A percentile compares a stretch with the other conserved stretches of the same genome.
These are phyloP conservation scores for Aspergillus sclerotiicarbonarius DNA, from an alignment of 495 filamentous ascomycete species.

Conservation along the genomic window DNA sequence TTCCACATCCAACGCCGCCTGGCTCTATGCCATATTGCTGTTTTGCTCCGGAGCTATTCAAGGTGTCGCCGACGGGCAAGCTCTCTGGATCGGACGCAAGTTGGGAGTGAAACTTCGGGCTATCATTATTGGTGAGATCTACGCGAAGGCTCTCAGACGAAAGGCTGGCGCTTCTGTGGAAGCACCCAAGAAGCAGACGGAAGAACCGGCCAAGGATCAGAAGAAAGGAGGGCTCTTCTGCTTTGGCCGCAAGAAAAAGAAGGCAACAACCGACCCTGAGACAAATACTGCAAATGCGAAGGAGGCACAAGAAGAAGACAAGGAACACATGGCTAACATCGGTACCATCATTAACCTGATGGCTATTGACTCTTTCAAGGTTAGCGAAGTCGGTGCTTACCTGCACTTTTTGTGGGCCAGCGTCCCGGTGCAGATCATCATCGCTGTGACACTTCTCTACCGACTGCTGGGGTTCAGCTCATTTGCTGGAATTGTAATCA, in stretches of 20 bases:
- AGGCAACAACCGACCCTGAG: slow-evolving; percentile 35
- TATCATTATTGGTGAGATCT: slow-evolving; percentile 96
- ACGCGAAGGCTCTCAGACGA: slow-evolving; percentile 91
- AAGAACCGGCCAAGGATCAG: slow-evolving; percentile 36
- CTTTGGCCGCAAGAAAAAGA: slow-evolving; percentile 62
- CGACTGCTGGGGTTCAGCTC: slow-evolving; percentile 88
- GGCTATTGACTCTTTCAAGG: slow-evolving; percentile 99
- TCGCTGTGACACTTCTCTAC: slow-evolving; percentile 77
- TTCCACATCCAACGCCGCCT: slow-evolving; percentile 84
- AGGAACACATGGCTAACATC: slow-evolving; percentile 77
- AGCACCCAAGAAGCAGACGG: slow-evolving; percentile 41
- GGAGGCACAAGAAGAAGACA: slow-evolving; percentile 37
- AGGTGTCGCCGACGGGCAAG: slow-evolving; percentile 78
- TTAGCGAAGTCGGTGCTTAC: slow-evolving; percentile 89
- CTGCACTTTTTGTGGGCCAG: slow-evolving; percentile 86
- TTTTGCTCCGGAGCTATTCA: slow-evolving; percentile 75
- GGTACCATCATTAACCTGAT: slow-evolving; percentile 99
- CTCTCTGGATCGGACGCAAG: slow-evolving; percentile 90
- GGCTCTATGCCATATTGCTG: slow-evolving; percentile 91
- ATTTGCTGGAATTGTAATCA: slow-evolving; percentile 89
- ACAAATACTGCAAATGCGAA: slow-evolving; percentile 34
- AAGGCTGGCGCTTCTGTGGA: slow-evolving; percentile 77
- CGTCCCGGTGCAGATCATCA: slow-evolving; percentile 76
- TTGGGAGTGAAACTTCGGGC: slow-evolving; percentile 90
- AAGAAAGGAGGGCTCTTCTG: slow-evolving; percentile 48